A percentile compares a stretch with the other conserved stretches of the same genome.
Evolutionary conservation across 768 basidiomycete species (phyloP).

Genomic region (Tricholoma flavovirens): DNA sequence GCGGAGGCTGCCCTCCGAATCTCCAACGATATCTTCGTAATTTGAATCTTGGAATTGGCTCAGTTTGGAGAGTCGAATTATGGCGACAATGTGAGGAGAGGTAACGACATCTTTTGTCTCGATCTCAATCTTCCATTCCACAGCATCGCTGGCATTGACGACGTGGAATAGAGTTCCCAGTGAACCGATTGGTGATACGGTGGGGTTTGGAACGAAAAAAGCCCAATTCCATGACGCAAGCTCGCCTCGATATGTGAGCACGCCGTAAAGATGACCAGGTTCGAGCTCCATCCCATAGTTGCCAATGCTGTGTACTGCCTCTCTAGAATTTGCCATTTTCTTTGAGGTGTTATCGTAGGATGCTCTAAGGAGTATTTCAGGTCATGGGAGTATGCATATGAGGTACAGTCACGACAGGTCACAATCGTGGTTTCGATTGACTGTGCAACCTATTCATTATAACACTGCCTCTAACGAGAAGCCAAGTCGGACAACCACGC

Average conservation of each 20-base stretch:
- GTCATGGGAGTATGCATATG: not conserved
- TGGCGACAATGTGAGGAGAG: conserved; percentile 38
- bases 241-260: conserved; percentile 41
- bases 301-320: not conserved
- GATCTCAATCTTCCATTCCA: conserved; percentile 36
- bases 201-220: conserved; percentile 40
- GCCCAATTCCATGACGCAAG: conserved; percentile 47
- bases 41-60: conserved; percentile 28
- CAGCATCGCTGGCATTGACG: conserved; percentile 25
- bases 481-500: too few relatives aligned
- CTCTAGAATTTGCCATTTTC: not conserved
- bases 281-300: conserved; percentile 26
- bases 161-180: conserved; percentile 41
- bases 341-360: not conserved
- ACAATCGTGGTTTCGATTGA: not conserved
- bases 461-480: not conserved
- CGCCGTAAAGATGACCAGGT: conserved; percentile 35
- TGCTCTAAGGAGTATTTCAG: not conserved
- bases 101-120: conserved; percentile 32
- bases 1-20: conserved; percentile 29
- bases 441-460: not conserved
- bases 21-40: conserved; percentile 38
- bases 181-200: conserved; percentile 34
- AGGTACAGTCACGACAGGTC: not conserved
- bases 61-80: conserved; percentile 38